Percentiles rank a stretch among this genome's conserved stretches.
Conservation (phyloP, 805 yeast genomes). For the Metschnikowia matae region DNA sequence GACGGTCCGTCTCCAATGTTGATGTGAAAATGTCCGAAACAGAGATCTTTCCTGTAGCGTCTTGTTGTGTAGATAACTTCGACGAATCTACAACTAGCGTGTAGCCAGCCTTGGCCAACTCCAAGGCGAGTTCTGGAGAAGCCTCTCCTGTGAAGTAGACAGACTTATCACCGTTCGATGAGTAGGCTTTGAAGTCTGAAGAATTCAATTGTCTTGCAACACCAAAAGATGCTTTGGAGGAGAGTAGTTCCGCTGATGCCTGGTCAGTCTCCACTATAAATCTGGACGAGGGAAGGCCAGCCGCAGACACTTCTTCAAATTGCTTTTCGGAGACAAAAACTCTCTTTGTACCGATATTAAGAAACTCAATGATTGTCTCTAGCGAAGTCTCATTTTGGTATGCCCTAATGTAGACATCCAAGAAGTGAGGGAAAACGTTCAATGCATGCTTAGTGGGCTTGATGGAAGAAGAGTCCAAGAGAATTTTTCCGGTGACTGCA, state of each 20-base stretch:
- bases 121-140: constrained; percentile 23
- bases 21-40: constrained; percentile 46
- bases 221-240: constrained; percentile 21
- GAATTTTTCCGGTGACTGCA: constrained; percentile 32
- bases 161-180: constrained; percentile 28
- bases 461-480: constrained; percentile 27
- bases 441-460: constrained; percentile 30
- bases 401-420: constrained; percentile 32
- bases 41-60: constrained; percentile 26
- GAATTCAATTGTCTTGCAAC: constrained; percentile 17
- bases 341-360: constrained; percentile 58
- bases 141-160: constrained; percentile 21
- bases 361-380: constrained; percentile 40
- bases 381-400: constrained; percentile 24
- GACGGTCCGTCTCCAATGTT: constrained; percentile 70
- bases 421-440: constrained; percentile 26
- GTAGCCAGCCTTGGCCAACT: constrained; percentile 30
- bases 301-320: constrained; percentile 8
- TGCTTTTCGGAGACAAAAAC: constrained; percentile 34
- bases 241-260: constrained; percentile 11
- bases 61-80: constrained; percentile 27
- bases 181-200: constrained; percentile 16
- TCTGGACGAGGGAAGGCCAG: constrained; percentile 17
- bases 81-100: constrained; percentile 29
- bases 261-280: constrained; percentile 11